Percentiles rank a stretch among this genome's conserved stretches.
Conservation (phyloP, 2,329 filamentous ascomycete genomes). For the Onygena corvina region DNA sequence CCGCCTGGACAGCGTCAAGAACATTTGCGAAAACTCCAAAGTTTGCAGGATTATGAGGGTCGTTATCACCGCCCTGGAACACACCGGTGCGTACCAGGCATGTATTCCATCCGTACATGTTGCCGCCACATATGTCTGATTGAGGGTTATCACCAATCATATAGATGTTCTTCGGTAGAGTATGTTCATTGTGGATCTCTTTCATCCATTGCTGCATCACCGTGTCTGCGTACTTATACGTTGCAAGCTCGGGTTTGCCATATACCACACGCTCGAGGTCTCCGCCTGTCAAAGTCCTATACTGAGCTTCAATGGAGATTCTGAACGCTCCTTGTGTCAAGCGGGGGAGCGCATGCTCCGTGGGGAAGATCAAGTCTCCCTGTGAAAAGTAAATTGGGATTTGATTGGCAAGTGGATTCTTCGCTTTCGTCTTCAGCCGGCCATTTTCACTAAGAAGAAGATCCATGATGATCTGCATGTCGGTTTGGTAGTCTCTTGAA, state of each 20-base stretch:
- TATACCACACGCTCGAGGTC: constrained; percentile 66
- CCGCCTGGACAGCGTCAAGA: constrained; percentile 56
- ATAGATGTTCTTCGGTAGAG: constrained; percentile 57
- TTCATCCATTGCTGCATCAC: constrained; percentile 65
- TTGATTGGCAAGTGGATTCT: constrained; percentile 52
- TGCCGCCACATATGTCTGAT: constrained; percentile 62
- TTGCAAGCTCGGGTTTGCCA: constrained; percentile 61
- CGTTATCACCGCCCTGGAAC: constrained; percentile 64
- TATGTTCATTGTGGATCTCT: constrained; percentile 59
- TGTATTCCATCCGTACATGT: constrained; percentile 74
- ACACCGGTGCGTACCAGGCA: constrained; percentile 67
- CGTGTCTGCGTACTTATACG: constrained; percentile 69
- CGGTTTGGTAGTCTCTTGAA: constrained; percentile 60
- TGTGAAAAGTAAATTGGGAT: constrained; percentile 66
- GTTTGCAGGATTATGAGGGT: constrained; percentile 63
- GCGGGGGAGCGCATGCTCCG: constrained; percentile 50
- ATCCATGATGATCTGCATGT: constrained; percentile 67
- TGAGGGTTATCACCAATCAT: constrained; percentile 67
- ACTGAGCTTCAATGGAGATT: constrained; percentile 58
- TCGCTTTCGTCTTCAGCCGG: constrained; percentile 50
- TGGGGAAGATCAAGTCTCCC: constrained; percentile 53
- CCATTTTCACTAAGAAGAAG: constrained; percentile 57
- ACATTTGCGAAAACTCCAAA: constrained; percentile 67
- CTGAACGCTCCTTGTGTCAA: constrained; percentile 67
- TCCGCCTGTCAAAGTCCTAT: constrained; percentile 50